Evolutionary conservation across 176 grass and related monocot genomes (phyloP), one percentile per base, ranked within the genome.

Genomic region (Oryza glaberrima): DNA sequence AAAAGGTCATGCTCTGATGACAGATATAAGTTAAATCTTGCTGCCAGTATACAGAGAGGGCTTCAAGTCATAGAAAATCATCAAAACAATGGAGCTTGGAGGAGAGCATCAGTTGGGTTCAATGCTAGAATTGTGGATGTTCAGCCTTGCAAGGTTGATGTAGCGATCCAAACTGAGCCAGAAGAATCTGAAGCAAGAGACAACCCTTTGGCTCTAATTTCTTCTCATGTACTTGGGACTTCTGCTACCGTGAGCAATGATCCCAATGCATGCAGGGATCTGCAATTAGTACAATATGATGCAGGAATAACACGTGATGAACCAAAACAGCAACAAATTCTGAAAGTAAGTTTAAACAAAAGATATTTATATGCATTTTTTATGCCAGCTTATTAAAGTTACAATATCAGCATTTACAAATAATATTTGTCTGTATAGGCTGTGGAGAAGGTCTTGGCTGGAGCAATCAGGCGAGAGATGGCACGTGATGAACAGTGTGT

Each of bases 381-480:
- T 77, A 23, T 2, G 72, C 38, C 63, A 77, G 5, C 66, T 84
- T 20, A 82, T 16, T 51, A 15, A 38, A 22, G 1, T 45, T 20
- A n/a, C 69, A 56, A 63, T 77, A 26, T 43, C 25, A 41, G 7
- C 67, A 65, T 4, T 76, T 25, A 75, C 80, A 9, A 46, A 76
- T 71, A 82, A 81, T 47, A 65, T 81, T 41, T 92, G 4, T 81
- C 26, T 78, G 25, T 81, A 47, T 79, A 99, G 96, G 96, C 91
- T 81, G 93, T 99, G 67, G 88, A 99, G 84, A 96, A 99, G 51
- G 88, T 99, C 52, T 77, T 99, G 77, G 84, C 91, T 81, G 96
- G 93, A 86, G 87, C 96, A 26, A 94, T 99, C 76, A 92, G 96
- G 88, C 91, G 93, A 86, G 96, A 99, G 78, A 99, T 92, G 93